These are phyloP conservation scores for Zymoseptoria ardabiliae DNA, from an alignment of 2,329 filamentous ascomycete genomes.

Conservation along the genomic window DNA sequence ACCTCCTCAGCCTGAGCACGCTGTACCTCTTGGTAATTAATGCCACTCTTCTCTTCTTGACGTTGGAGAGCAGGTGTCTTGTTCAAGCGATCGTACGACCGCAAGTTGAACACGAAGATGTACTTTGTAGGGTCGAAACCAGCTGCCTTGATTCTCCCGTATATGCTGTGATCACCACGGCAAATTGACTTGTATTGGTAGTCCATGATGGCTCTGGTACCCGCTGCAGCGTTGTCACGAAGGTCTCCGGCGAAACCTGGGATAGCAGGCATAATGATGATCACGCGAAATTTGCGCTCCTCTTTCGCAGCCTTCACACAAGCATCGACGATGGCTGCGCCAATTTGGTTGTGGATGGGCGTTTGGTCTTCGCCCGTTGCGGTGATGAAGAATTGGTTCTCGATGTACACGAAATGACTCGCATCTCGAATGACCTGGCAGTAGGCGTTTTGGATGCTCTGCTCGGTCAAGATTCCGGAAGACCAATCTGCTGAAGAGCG, in stretches of 20 bases:
- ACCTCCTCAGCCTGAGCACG: slow-evolving; percentile 82
- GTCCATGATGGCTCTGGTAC: slow-evolving; percentile 93
- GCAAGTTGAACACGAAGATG: slow-evolving; percentile 89
- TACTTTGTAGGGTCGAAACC: slow-evolving; percentile 73
- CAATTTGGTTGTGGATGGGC: slow-evolving; percentile 82
- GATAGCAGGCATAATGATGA: slow-evolving; percentile 82
- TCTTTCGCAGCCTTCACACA: slow-evolving; percentile 75
- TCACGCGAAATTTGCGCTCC: slow-evolving; percentile 79
- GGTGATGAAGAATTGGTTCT: slow-evolving; percentile 38
- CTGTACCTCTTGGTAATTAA: slow-evolving; percentile 80
- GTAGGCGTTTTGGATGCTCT: slow-evolving; percentile 84
- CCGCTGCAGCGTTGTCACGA: slow-evolving; percentile 70
- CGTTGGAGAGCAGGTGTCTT: slow-evolving; percentile 65
- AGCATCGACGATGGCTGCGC: slow-evolving; percentile 82
- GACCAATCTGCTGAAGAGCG: slow-evolving; percentile 91
- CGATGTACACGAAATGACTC: slow-evolving; percentile 58
- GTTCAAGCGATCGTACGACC: slow-evolving; percentile 88
- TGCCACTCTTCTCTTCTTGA: slow-evolving; percentile 72
- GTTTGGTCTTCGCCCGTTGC: slow-evolving; percentile 82
- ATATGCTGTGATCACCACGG: slow-evolving; percentile 86
- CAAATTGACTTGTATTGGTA: slow-evolving; percentile 97
- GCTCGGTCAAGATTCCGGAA: slow-evolving; percentile 76
- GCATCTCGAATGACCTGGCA: slow-evolving; percentile 77
- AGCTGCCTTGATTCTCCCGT: slow-evolving; percentile 63
- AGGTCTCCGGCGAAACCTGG: slow-evolving; percentile 93